These are phyloP conservation scores for Wickerhamomyces bisporus DNA, from an alignment of 805 yeast genomes.

Conservation along the genomic window DNA sequence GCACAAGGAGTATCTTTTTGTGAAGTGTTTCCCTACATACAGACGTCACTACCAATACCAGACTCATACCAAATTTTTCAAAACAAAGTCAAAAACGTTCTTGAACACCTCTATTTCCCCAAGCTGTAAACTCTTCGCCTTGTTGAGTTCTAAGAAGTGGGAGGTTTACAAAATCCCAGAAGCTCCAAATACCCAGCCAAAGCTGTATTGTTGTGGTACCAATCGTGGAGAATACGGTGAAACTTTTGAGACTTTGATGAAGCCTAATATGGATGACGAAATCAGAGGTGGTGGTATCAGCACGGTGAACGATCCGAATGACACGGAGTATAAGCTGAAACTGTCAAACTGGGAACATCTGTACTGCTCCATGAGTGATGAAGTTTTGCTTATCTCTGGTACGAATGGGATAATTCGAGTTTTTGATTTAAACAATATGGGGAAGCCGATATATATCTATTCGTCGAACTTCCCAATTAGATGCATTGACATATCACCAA, in stretches of 20 bases:
- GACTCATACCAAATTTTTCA: constrained; percentile 46
- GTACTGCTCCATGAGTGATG: constrained; percentile 52
- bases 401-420: constrained; percentile 68
- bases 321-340: constrained; percentile 19
- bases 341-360: constrained; percentile 55
- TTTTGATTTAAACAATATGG: constrained; percentile 49
- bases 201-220: constrained; percentile 60
- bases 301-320: constrained; percentile 5
- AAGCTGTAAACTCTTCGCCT: constrained; percentile 57
- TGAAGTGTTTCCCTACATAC: constrained; percentile 79
- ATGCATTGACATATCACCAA: constrained; percentile 66
- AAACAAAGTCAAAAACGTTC: constrained; percentile 42
- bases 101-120: constrained; percentile 59
- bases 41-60: constrained; percentile 53
- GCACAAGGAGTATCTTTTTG: constrained; percentile 60
- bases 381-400: constrained; percentile 58
- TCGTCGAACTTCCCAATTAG: constrained; percentile 70
- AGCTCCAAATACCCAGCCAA: constrained; percentile 46
- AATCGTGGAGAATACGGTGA: constrained; percentile 64
- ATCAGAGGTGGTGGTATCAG: constrained; percentile 14
- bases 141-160: constrained; percentile 68
- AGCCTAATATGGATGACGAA: constrained; percentile 14
- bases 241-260: constrained; percentile 34
- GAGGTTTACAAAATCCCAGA: constrained; percentile 57
- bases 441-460: constrained; percentile 64